Conservation (phyloP, 139 green algal genomes). For the Micractinium sp. region DNA sequence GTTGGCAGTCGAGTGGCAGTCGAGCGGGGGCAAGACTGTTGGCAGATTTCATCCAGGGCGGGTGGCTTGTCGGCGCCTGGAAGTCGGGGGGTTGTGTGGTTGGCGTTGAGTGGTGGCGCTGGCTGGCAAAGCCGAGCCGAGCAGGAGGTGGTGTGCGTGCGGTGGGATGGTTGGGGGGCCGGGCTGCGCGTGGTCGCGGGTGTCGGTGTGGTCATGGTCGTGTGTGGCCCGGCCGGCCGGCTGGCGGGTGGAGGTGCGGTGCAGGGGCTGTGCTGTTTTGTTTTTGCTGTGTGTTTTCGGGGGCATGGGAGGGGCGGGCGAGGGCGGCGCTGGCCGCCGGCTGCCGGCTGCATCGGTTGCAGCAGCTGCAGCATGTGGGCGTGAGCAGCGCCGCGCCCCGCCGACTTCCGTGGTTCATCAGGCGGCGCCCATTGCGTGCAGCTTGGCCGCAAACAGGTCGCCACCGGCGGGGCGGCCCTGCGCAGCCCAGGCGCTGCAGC, state of each 20-base stretch:
- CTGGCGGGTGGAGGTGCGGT: neutral
- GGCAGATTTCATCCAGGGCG: too few relatives aligned
- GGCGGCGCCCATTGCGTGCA: neutral
- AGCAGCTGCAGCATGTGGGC: neutral
- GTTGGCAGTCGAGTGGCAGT: too few relatives aligned
- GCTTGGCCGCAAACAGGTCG: constrained; percentile 13
- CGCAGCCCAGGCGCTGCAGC: neutral
- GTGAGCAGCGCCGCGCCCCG: neutral
- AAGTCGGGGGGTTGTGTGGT: neutral
- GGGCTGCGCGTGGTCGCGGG: neutral
- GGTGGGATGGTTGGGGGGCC: neutral
- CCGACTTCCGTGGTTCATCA: neutral
- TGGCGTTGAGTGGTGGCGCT: neutral
- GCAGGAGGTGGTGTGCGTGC: neutral
- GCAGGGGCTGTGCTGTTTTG: neutral
- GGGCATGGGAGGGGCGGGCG: neutral
- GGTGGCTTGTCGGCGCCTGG: neutral
- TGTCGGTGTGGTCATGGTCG: neutral
- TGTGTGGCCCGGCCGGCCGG: constrained; percentile 24
- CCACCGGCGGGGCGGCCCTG: neutral
- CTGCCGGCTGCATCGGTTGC: neutral
- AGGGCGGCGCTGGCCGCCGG: neutral
- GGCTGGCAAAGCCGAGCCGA: neutral
- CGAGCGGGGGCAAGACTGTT: too few relatives aligned
- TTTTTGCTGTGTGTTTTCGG: neutral